Percentiles rank a stretch among this genome's conserved stretches.
phyloP scores from a whole-genome alignment of 768 basidiomycete species.

The Panaeolus papilionaceus region DNA sequence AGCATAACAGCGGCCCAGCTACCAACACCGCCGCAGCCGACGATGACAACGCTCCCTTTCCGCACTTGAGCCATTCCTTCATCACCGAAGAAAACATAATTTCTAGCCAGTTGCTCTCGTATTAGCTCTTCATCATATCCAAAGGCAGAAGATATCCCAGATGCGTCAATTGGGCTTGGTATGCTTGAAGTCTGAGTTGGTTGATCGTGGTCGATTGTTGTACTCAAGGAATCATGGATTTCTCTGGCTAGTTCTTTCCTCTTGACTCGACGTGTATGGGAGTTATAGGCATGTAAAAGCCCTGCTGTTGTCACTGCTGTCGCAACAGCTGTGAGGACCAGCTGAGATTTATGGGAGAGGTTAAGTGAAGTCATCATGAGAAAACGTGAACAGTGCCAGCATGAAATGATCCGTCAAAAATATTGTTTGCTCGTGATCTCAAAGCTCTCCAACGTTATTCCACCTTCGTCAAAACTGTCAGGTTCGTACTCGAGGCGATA shows the following conservation, averaged over 20 bases:
- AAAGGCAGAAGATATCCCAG: conserved; percentile 6
- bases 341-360: conserved; percentile 67
- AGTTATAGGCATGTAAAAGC: conserved; percentile 62
- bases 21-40: conserved; percentile 97
- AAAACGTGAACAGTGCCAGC: not conserved
- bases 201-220: conserved; percentile 25
- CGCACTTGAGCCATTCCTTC: conserved; percentile 85
- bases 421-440: not conserved
- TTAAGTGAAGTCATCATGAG: conserved; percentile 23
- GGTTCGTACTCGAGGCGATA: no score
- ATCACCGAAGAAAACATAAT: conserved; percentile 94
- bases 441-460: not conserved
- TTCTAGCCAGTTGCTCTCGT: conserved; percentile 89
- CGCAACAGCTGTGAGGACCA: conserved; percentile 67
- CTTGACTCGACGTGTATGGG: conserved; percentile 50
- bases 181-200: conserved; percentile 19
- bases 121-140: conserved; percentile 83
- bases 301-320: conserved; percentile 69
- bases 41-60: conserved; percentile 77
- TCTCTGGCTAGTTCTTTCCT: conserved; percentile 65
- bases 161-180: conserved; percentile 17
- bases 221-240: conserved; percentile 55
- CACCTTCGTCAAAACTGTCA: not conserved
- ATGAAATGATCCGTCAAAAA: conserved; percentile 1
- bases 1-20: conserved; percentile 97